Conservation (phyloP, 371 early-diverging fungal species). For the Rhizopus stolonifer region DNA sequence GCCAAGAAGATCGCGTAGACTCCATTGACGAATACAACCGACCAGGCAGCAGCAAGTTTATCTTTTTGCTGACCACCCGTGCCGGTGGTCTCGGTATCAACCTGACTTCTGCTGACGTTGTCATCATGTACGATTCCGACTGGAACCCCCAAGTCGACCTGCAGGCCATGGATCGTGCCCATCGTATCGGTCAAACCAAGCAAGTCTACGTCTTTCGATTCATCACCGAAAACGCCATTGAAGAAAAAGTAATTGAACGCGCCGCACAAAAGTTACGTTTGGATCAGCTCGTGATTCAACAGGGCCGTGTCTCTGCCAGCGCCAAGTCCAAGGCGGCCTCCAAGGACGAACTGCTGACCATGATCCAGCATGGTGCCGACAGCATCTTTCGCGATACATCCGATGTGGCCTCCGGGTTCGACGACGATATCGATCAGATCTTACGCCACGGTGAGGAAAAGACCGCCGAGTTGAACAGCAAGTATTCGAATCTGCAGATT, state of each 20-base stretch:
- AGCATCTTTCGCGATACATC: constrained; percentile 73
- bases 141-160: constrained; percentile 99
- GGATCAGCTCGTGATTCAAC: constrained; percentile 98
- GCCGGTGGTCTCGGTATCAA: constrained; percentile 99
- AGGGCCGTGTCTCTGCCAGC: constrained; percentile 63
- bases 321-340: constrained; percentile 33
- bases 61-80: constrained; percentile 97
- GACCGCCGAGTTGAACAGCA: constrained; percentile 84
- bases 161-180: constrained; percentile 97
- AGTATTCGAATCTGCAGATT: constrained; percentile 85
- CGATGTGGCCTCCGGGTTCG: constrained; percentile 53
- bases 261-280: constrained; percentile 96
- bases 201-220: constrained; percentile 98
- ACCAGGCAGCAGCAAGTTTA: constrained; percentile 88
- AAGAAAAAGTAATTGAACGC: constrained; percentile 96
- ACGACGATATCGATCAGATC: constrained; percentile 88
- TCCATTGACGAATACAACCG: constrained; percentile 96
- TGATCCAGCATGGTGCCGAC: constrained; percentile 98
- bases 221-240: constrained; percentile 97
- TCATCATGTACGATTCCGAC: constrained; percentile 97
- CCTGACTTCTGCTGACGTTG: constrained; percentile 96
- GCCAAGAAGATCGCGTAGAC: constrained; percentile 90
- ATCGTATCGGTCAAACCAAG: constrained; percentile 99
- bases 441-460: constrained; percentile 87
- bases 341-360: constrained; percentile 88